phyloP scores from a whole-genome alignment of 352 stramenopile genomes.

The Pythium insidiosum region DNA sequence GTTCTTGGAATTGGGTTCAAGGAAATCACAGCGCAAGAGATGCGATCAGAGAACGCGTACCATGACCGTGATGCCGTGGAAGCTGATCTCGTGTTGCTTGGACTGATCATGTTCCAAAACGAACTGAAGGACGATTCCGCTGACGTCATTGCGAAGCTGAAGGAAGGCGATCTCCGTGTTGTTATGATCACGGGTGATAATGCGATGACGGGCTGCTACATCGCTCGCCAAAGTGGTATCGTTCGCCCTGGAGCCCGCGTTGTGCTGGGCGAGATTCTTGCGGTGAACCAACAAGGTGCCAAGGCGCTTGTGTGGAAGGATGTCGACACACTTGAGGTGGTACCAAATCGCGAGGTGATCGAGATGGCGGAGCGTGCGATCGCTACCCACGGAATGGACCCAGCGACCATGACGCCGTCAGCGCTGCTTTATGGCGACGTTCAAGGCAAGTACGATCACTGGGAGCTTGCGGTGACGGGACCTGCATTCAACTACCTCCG shows the following conservation, averaged over 20 bases:
- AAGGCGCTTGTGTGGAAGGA: conserved; percentile 52
- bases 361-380: conserved; percentile 24
- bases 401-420: no score
- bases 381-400: no score
- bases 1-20: conserved; percentile 79
- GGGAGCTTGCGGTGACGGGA: conserved; percentile 61
- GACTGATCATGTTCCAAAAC: conserved; percentile 89
- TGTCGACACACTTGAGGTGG: conserved; percentile 43
- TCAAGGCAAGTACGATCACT: not conserved
- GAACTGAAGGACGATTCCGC: conserved; percentile 79
- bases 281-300: conserved; percentile 19
- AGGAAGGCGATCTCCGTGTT: conserved; percentile 57
- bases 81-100: conserved; percentile 55
- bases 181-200: conserved; percentile 90
- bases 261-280: conserved; percentile 55
- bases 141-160: conserved; percentile 71
- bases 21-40: conserved; percentile 26
- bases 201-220: conserved; percentile 71
- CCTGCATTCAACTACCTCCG: conserved; percentile 64
- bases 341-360: conserved; percentile 36
- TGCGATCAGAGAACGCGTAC: conserved; percentile 23
- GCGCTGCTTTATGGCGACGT: not conserved
- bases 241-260: conserved; percentile 31
- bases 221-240: conserved; percentile 61
- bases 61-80: conserved; percentile 74